These are phyloP conservation scores for Cordyceps militaris DNA, from an alignment of 2,329 filamentous ascomycete species.

Conservation along the genomic window DNA sequence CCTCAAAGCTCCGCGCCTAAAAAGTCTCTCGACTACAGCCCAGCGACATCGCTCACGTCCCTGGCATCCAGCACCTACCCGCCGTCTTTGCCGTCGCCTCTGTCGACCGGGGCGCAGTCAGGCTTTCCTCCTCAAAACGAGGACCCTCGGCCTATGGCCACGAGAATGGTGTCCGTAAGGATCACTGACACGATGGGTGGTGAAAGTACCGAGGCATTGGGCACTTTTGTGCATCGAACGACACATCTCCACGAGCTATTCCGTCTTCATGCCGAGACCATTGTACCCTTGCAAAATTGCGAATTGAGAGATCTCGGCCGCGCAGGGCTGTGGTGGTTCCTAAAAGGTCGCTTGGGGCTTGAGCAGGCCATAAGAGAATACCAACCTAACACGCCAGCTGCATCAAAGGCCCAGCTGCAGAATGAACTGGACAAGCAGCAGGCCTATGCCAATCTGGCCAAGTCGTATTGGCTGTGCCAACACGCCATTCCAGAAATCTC, in stretches of 20 bases:
- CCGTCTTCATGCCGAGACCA: constrained; percentile 66
- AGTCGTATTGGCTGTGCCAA: constrained; percentile 73
- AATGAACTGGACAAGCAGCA: constrained; percentile 58
- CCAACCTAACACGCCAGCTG: constrained; percentile 33
- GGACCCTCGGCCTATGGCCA: constrained; percentile 22
- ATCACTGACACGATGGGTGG: constrained; percentile 36
- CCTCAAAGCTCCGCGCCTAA: constrained; percentile 22
- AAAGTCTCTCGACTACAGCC: constrained; percentile 33
- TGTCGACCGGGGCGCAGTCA: constrained; percentile 15
- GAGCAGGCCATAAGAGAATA: constrained; percentile 61
- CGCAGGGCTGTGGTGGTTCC: constrained; percentile 81
- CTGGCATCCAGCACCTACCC: constrained; percentile 25
- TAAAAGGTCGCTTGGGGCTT: constrained; percentile 69
- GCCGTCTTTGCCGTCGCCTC: constrained; percentile 15
- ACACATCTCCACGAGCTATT: constrained; percentile 71
- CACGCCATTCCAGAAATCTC: constrained; percentile 45
- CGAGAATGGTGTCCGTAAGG: constrained; percentile 30
- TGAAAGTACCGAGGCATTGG: constrained; percentile 58
- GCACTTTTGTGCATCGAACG: constrained; percentile 63
- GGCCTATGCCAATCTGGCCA: constrained; percentile 78
- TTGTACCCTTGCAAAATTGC: constrained; percentile 57
- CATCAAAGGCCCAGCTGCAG: constrained; percentile 45
- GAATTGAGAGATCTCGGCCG: constrained; percentile 62
- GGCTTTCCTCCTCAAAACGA: constrained; percentile 22
- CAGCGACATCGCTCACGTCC: constrained; percentile 31